These are phyloP conservation scores for Fusarium algeriense DNA, from an alignment of 2,329 filamentous ascomycete genomes.

Conservation along the genomic window DNA sequence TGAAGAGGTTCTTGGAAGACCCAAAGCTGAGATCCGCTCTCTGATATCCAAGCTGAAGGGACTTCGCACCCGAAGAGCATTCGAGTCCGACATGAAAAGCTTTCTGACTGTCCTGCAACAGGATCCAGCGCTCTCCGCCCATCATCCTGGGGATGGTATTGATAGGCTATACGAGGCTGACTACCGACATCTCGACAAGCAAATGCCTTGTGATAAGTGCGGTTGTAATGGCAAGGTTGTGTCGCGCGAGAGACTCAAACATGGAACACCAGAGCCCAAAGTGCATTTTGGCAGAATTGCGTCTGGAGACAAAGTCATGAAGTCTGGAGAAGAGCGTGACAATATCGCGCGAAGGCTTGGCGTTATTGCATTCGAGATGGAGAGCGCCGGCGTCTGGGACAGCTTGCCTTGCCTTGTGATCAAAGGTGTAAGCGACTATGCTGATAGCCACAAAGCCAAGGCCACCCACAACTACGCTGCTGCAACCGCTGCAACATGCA, in stretches of 20 bases:
- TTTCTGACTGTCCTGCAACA: neutral
- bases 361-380: slow-evolving; percentile 43
- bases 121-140: neutral
- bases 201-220: neutral
- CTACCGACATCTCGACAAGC: neutral
- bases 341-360: slow-evolving; percentile 36
- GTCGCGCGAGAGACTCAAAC: neutral
- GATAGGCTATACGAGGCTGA: neutral
- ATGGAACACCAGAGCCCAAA: fast-evolving
- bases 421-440: fast-evolving
- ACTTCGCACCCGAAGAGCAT: neutral
- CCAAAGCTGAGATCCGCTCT: neutral
- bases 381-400: neutral
- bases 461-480: neutral
- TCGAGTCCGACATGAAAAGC: neutral
- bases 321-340: slow-evolving; percentile 52
- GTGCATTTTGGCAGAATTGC: slow-evolving; percentile 39
- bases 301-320: slow-evolving; percentile 55
- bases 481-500: neutral
- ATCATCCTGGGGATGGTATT: neutral
- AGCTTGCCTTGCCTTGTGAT: neutral
- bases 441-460: neutral
- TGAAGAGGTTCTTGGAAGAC: neutral
- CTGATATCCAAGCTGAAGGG: neutral
- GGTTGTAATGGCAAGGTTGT: neutral